Evolutionary conservation across 106 monocot genomes (phyloP), one percentile per base, ranked within the genome.

Genomic region (Allium cepa): DNA sequence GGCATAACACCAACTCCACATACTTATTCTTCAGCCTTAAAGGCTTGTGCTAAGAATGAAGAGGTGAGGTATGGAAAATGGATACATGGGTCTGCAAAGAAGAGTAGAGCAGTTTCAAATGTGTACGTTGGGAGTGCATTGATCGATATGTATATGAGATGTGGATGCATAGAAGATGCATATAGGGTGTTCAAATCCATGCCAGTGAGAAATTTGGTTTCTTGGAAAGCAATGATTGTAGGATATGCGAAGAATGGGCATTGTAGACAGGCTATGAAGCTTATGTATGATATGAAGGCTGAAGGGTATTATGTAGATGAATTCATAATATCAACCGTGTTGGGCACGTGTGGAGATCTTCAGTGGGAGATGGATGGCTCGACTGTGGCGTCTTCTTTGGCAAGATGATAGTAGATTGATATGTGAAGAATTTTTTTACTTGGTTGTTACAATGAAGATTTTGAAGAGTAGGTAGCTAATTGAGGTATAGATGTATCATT

Each of bases 141-240:
- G 9, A 76, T 96, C n/a, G 79, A 88, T 60, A 81, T 96, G 81
- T 96, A 96, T 60, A 82, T 92, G 88, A 86, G 77, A 58, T 92
- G 92, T 66, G 85, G 86, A 45, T 76, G 50, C 47, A 65, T 76
- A 5, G 68, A 64, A 10, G 92, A 97, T 70, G 97, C 97, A 28
- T 74, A 59, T 13, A 71, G 69, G 59, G 84, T 97, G 8, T 92
- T 97, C 72, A 68, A 87, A 22, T 64, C 57, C 27, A 89, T 97
- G 97, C 80, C 82, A 1, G 82, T 84, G 55, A 81, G 72, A 8
- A 97, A 97, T 68, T 53, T 68, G 48, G 97, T 97, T 10, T 84
- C 97, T 9, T 97, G 92, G 92, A 97, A 92, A 67, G 62, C 79
- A 45, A 86, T 96, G 80, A 56, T 92, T 55, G 60, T 84, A 49